A percentile compares a stretch with the other conserved stretches of the same genome.
Evolutionary conservation across 2,329 filamentous ascomycete species (phyloP).

Genomic region (Penicillium sp.): DNA sequence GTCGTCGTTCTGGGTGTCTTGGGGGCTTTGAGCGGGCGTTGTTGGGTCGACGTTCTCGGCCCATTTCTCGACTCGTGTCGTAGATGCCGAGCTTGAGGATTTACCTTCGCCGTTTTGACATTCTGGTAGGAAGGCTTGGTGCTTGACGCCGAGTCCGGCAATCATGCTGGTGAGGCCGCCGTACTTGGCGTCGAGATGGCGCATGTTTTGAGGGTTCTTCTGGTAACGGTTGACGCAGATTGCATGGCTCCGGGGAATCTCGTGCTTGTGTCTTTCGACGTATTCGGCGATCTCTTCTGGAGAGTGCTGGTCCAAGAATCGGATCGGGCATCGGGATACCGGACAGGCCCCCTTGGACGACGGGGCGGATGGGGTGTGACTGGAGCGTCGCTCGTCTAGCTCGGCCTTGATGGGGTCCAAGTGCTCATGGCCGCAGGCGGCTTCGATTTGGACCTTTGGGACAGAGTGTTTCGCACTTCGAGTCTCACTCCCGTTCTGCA

Average conservation of each 20-base stretch:
- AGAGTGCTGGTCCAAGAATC: constrained; percentile 87
- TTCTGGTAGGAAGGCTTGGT: constrained; percentile 80
- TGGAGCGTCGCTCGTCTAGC: constrained; percentile 47
- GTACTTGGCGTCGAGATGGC: constrained; percentile 90
- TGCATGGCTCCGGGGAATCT: constrained; percentile 89
- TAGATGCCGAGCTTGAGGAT: constrained; percentile 49
- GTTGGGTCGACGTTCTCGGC: constrained; percentile 70
- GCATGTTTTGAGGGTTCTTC: constrained; percentile 79
- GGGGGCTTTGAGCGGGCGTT: constrained; percentile 43
- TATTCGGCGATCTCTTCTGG: constrained; percentile 92
- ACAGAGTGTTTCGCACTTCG: constrained; percentile 42
- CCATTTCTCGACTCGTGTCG: constrained; percentile 81
- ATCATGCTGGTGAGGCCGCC: constrained; percentile 93
- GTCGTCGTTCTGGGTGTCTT: constrained; percentile 47
- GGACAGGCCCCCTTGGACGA: constrained; percentile 66
- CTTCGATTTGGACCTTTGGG: constrained; percentile 43
- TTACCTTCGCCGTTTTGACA: constrained; percentile 33
- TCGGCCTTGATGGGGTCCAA: constrained; percentile 59
- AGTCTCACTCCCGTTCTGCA: constrained; percentile 37
- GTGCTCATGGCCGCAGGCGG: constrained; percentile 56
- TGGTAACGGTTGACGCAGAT: constrained; percentile 89
- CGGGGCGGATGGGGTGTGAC: constrained; percentile 40
- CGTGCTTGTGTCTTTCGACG: constrained; percentile 93
- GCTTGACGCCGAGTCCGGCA: constrained; percentile 80
- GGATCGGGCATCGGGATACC: constrained; percentile 78